A percentile compares a stretch with the other conserved stretches of the same genome.
Evolutionary conservation across 2,329 filamentous ascomycete genomes (phyloP).

Genomic region (Colletotrichum tanaceti): DNA sequence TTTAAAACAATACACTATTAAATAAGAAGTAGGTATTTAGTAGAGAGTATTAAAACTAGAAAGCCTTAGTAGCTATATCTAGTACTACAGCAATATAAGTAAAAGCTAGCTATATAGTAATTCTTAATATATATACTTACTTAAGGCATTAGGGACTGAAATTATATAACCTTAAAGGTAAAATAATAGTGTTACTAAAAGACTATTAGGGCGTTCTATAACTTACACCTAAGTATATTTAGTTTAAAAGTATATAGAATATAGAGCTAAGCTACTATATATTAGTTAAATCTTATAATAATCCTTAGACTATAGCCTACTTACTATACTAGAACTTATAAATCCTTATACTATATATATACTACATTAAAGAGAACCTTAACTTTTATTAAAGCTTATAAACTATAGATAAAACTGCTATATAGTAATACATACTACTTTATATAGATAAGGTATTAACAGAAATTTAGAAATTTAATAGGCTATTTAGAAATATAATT

Average conservation of each 20-base stretch:
- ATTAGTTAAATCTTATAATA: constrained; percentile 9
- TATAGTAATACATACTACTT: constrained; percentile 21
- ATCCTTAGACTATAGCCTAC: constrained; percentile 18
- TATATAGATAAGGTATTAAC: constrained; percentile 11
- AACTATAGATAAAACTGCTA: constrained; percentile 6
- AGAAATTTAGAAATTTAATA: constrained; percentile 21
- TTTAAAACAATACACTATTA: background rate
- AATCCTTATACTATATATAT: constrained; percentile 9
- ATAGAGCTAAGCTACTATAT: constrained; percentile 2
- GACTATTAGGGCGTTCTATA: constrained; percentile 2
- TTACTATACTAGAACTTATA: constrained; percentile 14
- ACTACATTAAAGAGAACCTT: background rate
- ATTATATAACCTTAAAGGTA: constrained; percentile 9
- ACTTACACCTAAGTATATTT: background rate
- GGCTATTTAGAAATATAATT: background rate
- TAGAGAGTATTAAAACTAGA: constrained; percentile 14
- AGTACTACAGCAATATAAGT: constrained; percentile 6
- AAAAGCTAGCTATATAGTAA: background rate
- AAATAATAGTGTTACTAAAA: background rate
- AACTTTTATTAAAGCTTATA: constrained; percentile 15
- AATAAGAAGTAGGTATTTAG: constrained; percentile 13
- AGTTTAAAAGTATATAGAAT: background rate
- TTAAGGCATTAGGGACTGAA: constrained; percentile 11
- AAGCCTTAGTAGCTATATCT: constrained; percentile 10
- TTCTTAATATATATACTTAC: constrained; percentile 1